Evolutionary conservation across 202 grass and related monocot species (phyloP), one percentile per base, ranked within the genome.

Genomic region (Digitaria exilis): DNA sequence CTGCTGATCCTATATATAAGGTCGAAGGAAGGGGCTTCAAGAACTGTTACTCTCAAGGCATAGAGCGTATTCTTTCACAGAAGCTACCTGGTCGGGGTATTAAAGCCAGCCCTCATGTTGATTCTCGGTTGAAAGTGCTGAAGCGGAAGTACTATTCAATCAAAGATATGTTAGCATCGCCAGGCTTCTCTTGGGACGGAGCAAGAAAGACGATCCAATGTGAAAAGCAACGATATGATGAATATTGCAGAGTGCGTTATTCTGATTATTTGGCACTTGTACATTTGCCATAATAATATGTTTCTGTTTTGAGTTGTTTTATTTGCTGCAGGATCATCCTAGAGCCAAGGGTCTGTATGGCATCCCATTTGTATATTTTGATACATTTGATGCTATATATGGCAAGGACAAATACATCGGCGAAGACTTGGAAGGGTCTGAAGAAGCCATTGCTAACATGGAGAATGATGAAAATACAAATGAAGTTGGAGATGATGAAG

Each of bases 11-110:
- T 25, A 89, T 39, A 57, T 86, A 78, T 76, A 82, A 81, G 83
- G 78, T 82, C 24, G 65, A 86, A 32, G 87, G 87, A 86, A 83
- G 87, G 48, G 87, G 57, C 14, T 86, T 89, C 58, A 89, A 82
- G 83, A 89, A 89, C 72, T 82, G 83, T 55, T 86, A 89, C 54
- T 67, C 88, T 31, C 83, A 73, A 22, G 78, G 83, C n/a, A 89
- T 89, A 24, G 83, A 82, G 73, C 32, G 15, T 58, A 81, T 89
- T 41, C 88, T 89, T 65, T 24, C 79, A 15, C 79, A 78, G 15
- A 82, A 84, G 73, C 66, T 89, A 28, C 79, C 88, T 10, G 79
- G 79, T 7, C 73, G 19, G 21, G 88, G 83, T 8, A 89, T 89
- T 42, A 89, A 35, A 34, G 41, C 79, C 24, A 86, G 59, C 55